Evolutionary conservation across 2,329 filamentous ascomycete species (phyloP).

Genomic region (Thermothelomyces thermophilus): DNA sequence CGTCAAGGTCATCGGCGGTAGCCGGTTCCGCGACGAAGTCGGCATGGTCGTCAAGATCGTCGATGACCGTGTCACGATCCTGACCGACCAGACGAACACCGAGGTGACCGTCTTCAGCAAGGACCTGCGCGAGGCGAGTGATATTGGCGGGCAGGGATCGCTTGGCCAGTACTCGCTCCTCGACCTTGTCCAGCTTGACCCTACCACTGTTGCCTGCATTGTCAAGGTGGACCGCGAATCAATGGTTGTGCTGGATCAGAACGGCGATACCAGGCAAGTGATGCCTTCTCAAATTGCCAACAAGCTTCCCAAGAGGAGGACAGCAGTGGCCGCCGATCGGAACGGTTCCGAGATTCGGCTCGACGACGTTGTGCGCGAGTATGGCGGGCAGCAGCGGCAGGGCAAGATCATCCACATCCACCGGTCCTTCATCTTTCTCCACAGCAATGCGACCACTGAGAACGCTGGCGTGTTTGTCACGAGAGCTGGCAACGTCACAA

Average conservation of each 20-base stretch:
- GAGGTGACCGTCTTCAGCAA: slow-evolving; percentile 98
- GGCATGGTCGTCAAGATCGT: slow-evolving; percentile 94
- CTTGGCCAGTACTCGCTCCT: slow-evolving; percentile 88
- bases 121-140: slow-evolving; percentile 86
- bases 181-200: slow-evolving; percentile 89
- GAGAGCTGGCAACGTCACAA: slow-evolving; percentile 76
- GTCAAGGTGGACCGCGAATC: slow-evolving; percentile 95
- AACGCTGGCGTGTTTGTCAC: slow-evolving; percentile 88
- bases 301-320: slow-evolving; percentile 73
- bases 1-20: slow-evolving; percentile 96
- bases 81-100: slow-evolving; percentile 86
- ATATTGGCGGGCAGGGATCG: slow-evolving; percentile 77
- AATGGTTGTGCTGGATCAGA: slow-evolving; percentile 82
- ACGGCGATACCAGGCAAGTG: slow-evolving; percentile 72
- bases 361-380: slow-evolving; percentile 89
- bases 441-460: slow-evolving; percentile 76
- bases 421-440: slow-evolving; percentile 83
- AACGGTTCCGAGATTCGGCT: slow-evolving; percentile 87
- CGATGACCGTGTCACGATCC: slow-evolving; percentile 84
- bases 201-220: slow-evolving; percentile 85
- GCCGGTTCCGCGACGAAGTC: slow-evolving; percentile 88
- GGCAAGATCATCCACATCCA: slow-evolving; percentile 93
- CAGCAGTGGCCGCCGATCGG: slow-evolving; percentile 84
- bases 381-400: slow-evolving; percentile 73
- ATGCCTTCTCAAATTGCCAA: slow-evolving; percentile 90